These are phyloP conservation scores for Penicillium sp. DNA, from an alignment of 2,329 filamentous ascomycete species.

Conservation along the genomic window DNA sequence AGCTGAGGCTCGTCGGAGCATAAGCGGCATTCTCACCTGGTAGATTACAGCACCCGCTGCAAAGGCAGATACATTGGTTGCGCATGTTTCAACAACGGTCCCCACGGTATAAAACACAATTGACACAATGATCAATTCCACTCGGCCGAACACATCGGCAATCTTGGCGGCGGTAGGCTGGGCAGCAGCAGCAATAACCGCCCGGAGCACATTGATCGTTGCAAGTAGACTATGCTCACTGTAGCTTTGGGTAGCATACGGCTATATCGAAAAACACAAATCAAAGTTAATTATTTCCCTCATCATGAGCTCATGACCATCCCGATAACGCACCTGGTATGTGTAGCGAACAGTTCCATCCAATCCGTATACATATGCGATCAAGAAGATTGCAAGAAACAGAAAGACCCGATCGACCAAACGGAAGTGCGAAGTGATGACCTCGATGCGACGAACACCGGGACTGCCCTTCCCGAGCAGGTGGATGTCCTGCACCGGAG, in stretches of 20 bases:
- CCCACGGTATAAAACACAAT: conserved; percentile 59
- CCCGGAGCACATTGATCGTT: conserved; percentile 60
- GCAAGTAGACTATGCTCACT: conserved; percentile 57
- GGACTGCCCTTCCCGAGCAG: conserved; percentile 35
- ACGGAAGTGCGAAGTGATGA: conserved; percentile 56
- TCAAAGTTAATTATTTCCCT: conserved; percentile 1
- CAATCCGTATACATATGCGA: conserved; percentile 65
- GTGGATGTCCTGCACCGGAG: neutral
- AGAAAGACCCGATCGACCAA: conserved; percentile 56
- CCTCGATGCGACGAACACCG: conserved; percentile 63
- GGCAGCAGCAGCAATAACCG: conserved; percentile 61
- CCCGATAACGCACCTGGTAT: conserved; percentile 45
- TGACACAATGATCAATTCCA: conserved; percentile 58
- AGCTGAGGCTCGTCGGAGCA: neutral
- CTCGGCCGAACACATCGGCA: conserved; percentile 63
- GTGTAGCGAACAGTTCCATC: conserved; percentile 57
- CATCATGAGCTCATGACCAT: neutral
- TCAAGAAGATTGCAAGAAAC: conserved; percentile 62
- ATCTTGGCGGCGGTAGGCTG: conserved; percentile 62
- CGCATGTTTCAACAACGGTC: conserved; percentile 59
- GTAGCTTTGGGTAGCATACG: conserved; percentile 57
- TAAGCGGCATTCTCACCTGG: conserved; percentile 36
- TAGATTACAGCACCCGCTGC: conserved; percentile 61
- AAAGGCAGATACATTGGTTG: conserved; percentile 54
- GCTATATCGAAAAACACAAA: conserved; percentile 23